phyloP scores from a whole-genome alignment of 2,329 filamentous ascomycete genomes.

The Hypoxylon sp. region DNA sequence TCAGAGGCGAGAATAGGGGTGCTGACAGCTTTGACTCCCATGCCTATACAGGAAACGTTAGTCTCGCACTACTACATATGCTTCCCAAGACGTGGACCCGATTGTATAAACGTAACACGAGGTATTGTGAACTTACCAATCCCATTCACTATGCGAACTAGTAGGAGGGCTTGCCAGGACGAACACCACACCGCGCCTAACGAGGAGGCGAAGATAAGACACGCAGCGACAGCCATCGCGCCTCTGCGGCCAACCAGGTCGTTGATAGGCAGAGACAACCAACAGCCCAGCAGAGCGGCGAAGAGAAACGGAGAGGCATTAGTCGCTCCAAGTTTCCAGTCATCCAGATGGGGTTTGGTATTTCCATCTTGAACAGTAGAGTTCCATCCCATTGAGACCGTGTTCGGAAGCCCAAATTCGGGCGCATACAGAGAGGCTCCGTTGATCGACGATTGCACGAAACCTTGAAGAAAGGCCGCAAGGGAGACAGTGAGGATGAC shows the following conservation, averaged over 20 bases:
- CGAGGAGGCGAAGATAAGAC: slow-evolving; percentile 59
- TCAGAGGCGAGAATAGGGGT: slow-evolving; percentile 64
- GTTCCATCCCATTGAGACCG: neutral
- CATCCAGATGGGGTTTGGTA: slow-evolving; percentile 36
- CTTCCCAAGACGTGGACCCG: neutral
- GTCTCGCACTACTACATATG: neutral
- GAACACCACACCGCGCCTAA: slow-evolving; percentile 56
- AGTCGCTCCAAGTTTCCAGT: slow-evolving; percentile 59
- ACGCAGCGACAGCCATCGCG: slow-evolving; percentile 58
- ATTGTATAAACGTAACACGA: neutral
- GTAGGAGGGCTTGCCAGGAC: slow-evolving; percentile 55
- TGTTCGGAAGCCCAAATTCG: slow-evolving; percentile 22
- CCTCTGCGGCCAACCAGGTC: slow-evolving; percentile 60
- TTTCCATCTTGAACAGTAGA: neutral
- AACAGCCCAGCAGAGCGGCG: slow-evolving; percentile 59
- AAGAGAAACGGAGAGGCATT: slow-evolving; percentile 60
- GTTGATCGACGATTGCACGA: slow-evolving; percentile 63
- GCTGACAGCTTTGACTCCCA: slow-evolving; percentile 66
- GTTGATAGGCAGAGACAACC: slow-evolving; percentile 60
- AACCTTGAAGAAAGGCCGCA: slow-evolving; percentile 62
- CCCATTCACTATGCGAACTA: slow-evolving; percentile 58
- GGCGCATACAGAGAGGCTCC: slow-evolving; percentile 56
- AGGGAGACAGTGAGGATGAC: slow-evolving; percentile 62
- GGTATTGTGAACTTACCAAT: slow-evolving; percentile 54
- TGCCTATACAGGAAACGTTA: slow-evolving; percentile 51